Evolutionary conservation across 2,329 filamentous ascomycete genomes (phyloP), one percentile per base, ranked within the genome.

Genomic region (Sporothrix euskadiensis): DNA sequence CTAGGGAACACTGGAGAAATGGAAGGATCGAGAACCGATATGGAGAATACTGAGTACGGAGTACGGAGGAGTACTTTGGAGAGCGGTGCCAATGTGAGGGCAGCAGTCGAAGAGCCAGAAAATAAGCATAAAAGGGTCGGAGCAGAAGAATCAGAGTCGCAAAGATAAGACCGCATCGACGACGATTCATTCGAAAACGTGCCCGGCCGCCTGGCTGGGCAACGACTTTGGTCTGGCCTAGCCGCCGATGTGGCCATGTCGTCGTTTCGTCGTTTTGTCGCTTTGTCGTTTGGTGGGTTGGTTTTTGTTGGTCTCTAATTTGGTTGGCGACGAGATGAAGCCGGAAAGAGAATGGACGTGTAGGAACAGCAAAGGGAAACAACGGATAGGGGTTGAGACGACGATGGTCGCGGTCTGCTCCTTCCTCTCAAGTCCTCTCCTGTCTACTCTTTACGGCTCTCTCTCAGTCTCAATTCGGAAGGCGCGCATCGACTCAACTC

Each of bases 171-270:
- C 47, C 30, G 49, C 30, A 56, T 54, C 30, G 47, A 52, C 66
- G 30, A 69, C 65, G 66, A 56, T 49, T 56, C 66, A 56, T 41
- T 41, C 14, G 32, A 56, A 12, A 56, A 69, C 66, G 66, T 69
- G 66, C 32, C 49, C 10, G 66, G 65, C 16, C 35, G 44, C 22
- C 26, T 26, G 26, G 26, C 39, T 22, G 61, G 61, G 19, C 12
- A 4, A 9, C 10, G 6, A 30, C n/a, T 14, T 32, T 19, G 41
- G 35, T 19, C 59, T 65, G 61, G 59, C 32, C 16, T 68, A 39
- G 61, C 39, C 41, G 61, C 39, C 41, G 5, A n/a, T 68, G 65
- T 52, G 65, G 65, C 65, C 32, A 65, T 65, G 59, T 26, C 22
- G 59, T 7, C 8, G 56, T 59, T 35, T 59, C 9, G 47, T 12